Evolutionary conservation across 2,329 filamentous ascomycete species (phyloP).

Genomic region (Berkeleyomyces rouxiae): DNA sequence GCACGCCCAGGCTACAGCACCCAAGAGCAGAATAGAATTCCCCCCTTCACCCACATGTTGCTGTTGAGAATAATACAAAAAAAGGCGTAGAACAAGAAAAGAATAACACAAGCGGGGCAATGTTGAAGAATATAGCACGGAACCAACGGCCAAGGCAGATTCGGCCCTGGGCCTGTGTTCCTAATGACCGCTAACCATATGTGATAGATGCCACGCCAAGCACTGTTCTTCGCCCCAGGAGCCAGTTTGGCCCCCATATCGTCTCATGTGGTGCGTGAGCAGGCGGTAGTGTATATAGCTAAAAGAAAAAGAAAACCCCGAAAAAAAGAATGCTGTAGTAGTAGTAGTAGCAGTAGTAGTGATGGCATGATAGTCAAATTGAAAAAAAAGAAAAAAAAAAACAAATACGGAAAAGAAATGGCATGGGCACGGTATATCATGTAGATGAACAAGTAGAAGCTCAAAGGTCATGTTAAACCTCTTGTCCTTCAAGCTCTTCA

Average conservation of each 20-base stretch:
- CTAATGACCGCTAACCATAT: too few species aligned
- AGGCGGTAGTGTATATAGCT: conserved; percentile 7
- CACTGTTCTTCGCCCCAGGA: not conserved
- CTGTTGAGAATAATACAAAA: not conserved
- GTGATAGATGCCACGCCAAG: too few species aligned
- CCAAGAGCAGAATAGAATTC: too few species aligned
- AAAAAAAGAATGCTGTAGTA: not conserved
- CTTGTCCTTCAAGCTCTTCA: conserved; percentile 41
- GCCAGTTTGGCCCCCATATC: not conserved
- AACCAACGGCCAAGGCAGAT: not conserved
- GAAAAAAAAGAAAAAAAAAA: not conserved
- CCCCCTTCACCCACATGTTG: too few species aligned
- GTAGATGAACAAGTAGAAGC: not conserved
- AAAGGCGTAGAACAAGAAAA: not conserved
- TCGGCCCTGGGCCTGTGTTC: not conserved
- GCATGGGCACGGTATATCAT: conserved; percentile 6
- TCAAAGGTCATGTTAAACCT: conserved; percentile 22
- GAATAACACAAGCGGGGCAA: not conserved
- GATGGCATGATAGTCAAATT: not conserved
- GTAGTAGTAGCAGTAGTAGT: conserved; percentile 4
- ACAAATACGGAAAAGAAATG: conserved; percentile 13
- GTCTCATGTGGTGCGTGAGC: not conserved
- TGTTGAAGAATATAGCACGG: not conserved
- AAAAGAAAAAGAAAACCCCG: not conserved
- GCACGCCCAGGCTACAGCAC: too few species aligned